Evolutionary conservation across 2,329 filamentous ascomycete genomes (phyloP), one percentile per base, ranked within the genome.

Genomic region (Fusarium musae): DNA sequence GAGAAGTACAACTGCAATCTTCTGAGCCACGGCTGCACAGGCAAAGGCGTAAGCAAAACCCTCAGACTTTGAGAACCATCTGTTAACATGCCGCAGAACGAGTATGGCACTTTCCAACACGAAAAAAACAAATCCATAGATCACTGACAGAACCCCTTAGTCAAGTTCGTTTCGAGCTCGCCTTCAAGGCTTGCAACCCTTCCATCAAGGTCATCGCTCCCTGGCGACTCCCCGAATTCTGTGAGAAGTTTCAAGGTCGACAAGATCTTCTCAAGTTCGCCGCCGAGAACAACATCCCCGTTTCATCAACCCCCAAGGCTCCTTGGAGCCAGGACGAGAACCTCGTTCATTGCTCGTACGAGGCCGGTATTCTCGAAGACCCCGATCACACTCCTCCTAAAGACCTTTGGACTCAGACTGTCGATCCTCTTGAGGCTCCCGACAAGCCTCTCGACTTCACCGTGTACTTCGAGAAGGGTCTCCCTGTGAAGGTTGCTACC

Each of bases 181-280:
- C 81, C 15, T 83, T 75, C 69, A 72, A 76, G 65, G 79, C 89
- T 58, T 84, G 89, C 54, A 86, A 93, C 83, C 91, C 69, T 47
- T 84, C 83, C 69, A 91, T 93, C 83, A 90, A 91, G 83, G 88
- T 93, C 79, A 91, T 94, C 79, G 91, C 92, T n/a, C 92, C 92
- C 36, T 94, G 92, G 92, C 84, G 92, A 75, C 83, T 92, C 70
- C 90, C 91, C 43, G 87, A 88, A 79, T 93, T 94, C 85, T 92
- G 89, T 84, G 85, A 92, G 73, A 87, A 87, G 70, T 94, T 93
- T 87, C 87, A 83, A 34, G 67, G 80, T 12, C 66, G 66, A 69
- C 47, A 69, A 10, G 66, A 69, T 13, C 65, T 69, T 19, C 66
- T 69, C 11, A 69, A 93, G 81, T 95, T 92, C 79, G 93, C 93